Evolutionary conservation across 2,329 filamentous ascomycete genomes (phyloP).

Genomic region (Alternaria burnsii): DNA sequence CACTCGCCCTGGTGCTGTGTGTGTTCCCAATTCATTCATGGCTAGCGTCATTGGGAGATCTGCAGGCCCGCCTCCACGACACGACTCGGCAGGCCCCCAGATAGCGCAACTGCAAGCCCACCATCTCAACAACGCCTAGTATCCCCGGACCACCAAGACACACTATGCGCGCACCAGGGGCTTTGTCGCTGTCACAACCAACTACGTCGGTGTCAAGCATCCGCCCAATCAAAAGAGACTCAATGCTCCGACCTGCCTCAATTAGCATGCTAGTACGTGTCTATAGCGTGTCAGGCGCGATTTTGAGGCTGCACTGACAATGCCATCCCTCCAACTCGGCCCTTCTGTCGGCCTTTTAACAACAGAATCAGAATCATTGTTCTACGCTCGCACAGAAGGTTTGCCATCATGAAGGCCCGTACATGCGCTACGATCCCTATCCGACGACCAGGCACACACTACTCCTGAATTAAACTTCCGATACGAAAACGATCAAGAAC

Average conservation of each 20-base stretch:
- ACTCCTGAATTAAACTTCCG: conserved; percentile 1
- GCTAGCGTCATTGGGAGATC: background rate
- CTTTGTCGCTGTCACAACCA: background rate
- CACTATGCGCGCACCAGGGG: background rate
- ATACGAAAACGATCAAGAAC: background rate
- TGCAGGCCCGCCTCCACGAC: background rate
- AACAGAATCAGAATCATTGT: background rate
- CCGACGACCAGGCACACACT: background rate
- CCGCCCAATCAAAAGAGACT: background rate
- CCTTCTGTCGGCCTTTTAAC: conserved; percentile 1
- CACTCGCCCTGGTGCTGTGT: background rate
- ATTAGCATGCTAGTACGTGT: background rate
- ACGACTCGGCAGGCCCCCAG: background rate
- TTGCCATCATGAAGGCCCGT: background rate
- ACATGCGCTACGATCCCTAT: background rate
- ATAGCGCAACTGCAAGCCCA: background rate
- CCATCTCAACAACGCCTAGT: conserved; percentile 1
- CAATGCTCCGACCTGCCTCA: background rate
- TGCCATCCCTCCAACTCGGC: background rate
- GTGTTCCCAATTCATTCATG: background rate
- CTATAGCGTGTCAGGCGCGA: background rate
- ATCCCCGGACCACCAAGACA: background rate
- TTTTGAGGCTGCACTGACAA: background rate
- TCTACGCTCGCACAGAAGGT: conserved; percentile 6
- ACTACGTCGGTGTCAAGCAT: background rate